Base-by-base conservation (phyloP, 2,329 filamentous ascomycete genomes). In the Fusarium hostae region DNA sequence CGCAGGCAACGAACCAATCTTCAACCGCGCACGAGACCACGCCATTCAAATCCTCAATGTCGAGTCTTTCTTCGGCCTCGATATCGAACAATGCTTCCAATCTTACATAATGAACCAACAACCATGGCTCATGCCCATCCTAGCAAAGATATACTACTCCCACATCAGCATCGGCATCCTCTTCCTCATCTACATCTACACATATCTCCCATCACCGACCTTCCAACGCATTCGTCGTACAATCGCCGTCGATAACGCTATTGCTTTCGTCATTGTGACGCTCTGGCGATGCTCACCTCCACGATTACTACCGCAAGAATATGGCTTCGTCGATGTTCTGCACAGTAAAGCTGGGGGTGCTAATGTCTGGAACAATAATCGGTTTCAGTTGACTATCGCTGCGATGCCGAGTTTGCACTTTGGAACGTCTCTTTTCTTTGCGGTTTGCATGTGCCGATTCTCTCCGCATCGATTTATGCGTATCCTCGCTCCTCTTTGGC, bases 321-420 rank as follows among this genome's bases (percentile, higher is more conserved):
- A 85, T 20, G 85, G 85, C 26, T 87, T 84, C 72, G 68, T 84
- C 63, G 85, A 87, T 64, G 73, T 85, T 18, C 78, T 86, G 10
- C 84, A 85, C 51, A 70, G 76, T 51, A 78, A 75, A 44, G 67
- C 68, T 12, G 41, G 76, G 61, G 57, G 71, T 2, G 72, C 68
- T 12, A 80, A 74, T 41, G 75, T 75, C 3, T 85, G 83, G 84
- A 84, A 80, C 22, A 78, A 84, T 58, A 86, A 86, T 68, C 78
- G 78, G 24, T 85, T 84, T 61, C 83, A 84, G 70, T 74, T 86
- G 15, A 85, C 83, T 11, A 84, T 85, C 63, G 84, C 84, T 1
- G 84, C 84, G 30, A 86, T 86, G 84, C 84, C 84, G 3, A 84
- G 82, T 22, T 73, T 86, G 18, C 84, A 86, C 68, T 86, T 85